These are phyloP conservation scores for Trichoderma atrobrunneum DNA, from an alignment of 2,329 filamentous ascomycete species.

Conservation along the genomic window DNA sequence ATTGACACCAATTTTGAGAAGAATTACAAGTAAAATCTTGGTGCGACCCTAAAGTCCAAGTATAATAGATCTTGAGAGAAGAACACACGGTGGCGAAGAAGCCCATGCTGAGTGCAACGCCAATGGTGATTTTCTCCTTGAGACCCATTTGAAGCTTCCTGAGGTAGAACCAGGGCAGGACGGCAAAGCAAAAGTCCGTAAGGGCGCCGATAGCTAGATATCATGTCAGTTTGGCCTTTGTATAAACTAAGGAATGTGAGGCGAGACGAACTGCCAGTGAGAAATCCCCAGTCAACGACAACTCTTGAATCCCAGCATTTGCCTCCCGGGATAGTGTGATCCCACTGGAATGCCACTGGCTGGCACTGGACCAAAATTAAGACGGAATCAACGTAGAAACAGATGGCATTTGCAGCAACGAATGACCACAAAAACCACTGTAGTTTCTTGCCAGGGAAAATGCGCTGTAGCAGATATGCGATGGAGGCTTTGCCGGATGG, in stretches of 20 bases:
- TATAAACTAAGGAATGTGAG: not conserved
- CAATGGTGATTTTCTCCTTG: not conserved
- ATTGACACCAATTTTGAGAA: not conserved
- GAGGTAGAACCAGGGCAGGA: not conserved
- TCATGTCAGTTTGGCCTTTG: not conserved
- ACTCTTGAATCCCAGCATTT: not conserved
- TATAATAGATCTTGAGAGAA: not conserved
- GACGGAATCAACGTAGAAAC: not conserved
- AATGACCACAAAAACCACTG: not conserved
- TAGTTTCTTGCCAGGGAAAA: not conserved
- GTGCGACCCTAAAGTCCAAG: not conserved
- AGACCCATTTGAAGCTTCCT: not conserved
- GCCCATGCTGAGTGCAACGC: not conserved
- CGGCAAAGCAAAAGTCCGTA: not conserved
- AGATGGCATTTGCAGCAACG: not conserved
- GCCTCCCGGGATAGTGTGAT: not conserved
- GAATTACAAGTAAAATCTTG: not conserved
- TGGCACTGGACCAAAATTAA: not conserved
- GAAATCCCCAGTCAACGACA: not conserved
- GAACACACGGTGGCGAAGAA: not conserved
- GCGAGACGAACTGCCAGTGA: not conserved
- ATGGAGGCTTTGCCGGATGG: not conserved
- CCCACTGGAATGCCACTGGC: not conserved
- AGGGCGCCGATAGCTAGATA: not conserved
- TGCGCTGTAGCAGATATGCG: not conserved